Evolutionary conservation across 2,329 filamentous ascomycete species (phyloP).

Genomic region (Westerdykella aurantiaca): DNA sequence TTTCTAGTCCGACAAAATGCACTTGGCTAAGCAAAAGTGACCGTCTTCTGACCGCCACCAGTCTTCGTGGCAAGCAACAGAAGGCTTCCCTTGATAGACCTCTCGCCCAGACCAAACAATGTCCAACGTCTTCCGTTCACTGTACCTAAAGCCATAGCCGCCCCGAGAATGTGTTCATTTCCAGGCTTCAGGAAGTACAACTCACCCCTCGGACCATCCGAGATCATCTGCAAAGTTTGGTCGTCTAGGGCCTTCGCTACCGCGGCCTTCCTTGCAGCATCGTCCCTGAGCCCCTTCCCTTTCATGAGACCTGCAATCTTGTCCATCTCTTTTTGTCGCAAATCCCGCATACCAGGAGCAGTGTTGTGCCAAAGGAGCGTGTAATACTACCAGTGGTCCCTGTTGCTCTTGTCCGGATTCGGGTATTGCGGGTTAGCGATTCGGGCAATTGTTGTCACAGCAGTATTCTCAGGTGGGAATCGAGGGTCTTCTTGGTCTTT

Average conservation of each 20-base stretch:
- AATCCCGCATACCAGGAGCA: not conserved
- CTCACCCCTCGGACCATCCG: not conserved
- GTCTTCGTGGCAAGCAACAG: not conserved
- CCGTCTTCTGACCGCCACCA: not conserved
- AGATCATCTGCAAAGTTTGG: not conserved
- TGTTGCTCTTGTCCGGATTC: not conserved
- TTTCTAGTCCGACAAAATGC: no score
- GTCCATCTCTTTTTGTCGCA: not conserved
- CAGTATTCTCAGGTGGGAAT: not conserved
- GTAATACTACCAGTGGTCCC: not conserved
- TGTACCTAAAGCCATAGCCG: not conserved
- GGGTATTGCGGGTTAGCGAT: not conserved
- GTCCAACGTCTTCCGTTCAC: not conserved
- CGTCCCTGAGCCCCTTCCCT: not conserved
- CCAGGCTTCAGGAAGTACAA: not conserved
- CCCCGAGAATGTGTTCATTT: not conserved
- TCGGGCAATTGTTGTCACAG: not conserved
- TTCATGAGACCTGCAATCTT: not conserved
- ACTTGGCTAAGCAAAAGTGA: not conserved
- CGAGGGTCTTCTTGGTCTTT: not conserved
- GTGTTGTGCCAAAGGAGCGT: not conserved
- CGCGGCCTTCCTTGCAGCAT: not conserved
- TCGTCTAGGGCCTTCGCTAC: not conserved
- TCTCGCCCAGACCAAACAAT: not conserved
- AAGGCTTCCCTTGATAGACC: not conserved